Evolutionary conservation across 176 grass and related monocot species (phyloP).

Genomic region (Phoenix dactylifera): DNA sequence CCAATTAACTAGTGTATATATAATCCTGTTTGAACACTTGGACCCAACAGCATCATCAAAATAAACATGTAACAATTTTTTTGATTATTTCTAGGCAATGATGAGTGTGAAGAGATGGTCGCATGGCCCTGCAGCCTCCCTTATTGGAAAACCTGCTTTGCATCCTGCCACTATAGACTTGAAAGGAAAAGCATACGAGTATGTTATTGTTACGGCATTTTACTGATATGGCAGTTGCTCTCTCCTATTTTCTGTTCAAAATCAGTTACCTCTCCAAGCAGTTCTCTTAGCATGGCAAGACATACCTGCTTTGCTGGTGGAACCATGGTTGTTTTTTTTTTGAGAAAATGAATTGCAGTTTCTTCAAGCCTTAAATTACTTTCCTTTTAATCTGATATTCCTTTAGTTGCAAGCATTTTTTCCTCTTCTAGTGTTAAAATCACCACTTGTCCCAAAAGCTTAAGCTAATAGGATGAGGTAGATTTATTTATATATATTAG

Average conservation of each 20-base stretch:
- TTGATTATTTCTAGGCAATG: slow-evolving; percentile 56
- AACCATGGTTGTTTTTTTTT: too few relatives aligned
- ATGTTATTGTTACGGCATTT: slow-evolving; percentile 27
- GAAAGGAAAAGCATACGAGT: slow-evolving; percentile 98
- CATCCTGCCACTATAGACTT: slow-evolving; percentile 81
- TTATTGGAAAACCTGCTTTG: slow-evolving; percentile 90
- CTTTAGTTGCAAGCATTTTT: background rate
- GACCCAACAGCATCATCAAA: too few relatives aligned
- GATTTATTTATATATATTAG: too few relatives aligned
- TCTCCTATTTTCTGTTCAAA: too few relatives aligned
- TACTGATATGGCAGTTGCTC: background rate
- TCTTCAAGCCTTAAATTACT: too few relatives aligned
- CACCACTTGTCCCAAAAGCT: too few relatives aligned
- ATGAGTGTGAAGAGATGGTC: slow-evolving; percentile 95
- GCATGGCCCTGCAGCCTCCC: slow-evolving; percentile 43
- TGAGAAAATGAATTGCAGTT: too few relatives aligned
- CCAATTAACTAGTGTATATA: background rate
- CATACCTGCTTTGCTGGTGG: background rate
- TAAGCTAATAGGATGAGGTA: too few relatives aligned
- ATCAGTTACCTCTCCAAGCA: too few relatives aligned
- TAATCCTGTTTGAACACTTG: too few relatives aligned
- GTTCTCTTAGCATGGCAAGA: background rate
- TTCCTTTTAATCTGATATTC: too few relatives aligned
- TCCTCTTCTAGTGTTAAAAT: background rate
- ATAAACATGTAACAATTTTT: background rate